Conservation (phyloP, 306 rosid genomes). For the Amphicarpaea edgeworthii region DNA sequence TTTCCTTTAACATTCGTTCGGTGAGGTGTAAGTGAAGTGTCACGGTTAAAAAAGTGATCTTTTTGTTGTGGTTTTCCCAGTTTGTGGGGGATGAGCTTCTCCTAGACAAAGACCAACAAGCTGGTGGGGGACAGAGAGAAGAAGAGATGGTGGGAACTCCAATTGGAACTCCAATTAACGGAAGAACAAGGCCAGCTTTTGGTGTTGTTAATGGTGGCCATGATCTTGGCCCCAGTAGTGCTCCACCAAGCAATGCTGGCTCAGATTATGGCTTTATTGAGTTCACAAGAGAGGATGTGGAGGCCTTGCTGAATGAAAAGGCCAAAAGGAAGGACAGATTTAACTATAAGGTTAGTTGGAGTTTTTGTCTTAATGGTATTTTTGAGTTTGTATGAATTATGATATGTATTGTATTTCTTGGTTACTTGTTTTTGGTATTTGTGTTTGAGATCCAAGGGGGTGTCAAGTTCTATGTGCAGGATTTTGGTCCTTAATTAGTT, state of each 20-base stretch:
- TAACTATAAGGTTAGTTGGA: constrained; percentile 80
- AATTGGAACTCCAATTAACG: constrained; percentile 78
- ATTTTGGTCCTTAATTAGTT: constrained; percentile 1
- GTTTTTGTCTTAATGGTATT: constrained; percentile 40
- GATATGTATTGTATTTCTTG: neutral
- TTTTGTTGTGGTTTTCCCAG: constrained; percentile 36
- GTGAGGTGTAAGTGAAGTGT: constrained; percentile 23
- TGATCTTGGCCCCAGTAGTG: constrained; percentile 72
- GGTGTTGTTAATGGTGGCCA: constrained; percentile 73
- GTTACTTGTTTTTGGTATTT: constrained; percentile 17
- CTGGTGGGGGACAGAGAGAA: constrained; percentile 37
- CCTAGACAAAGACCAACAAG: constrained; percentile 47
- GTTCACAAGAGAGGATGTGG: constrained; percentile 94
- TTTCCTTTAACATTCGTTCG: constrained; percentile 8
- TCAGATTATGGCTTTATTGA: constrained; percentile 84
- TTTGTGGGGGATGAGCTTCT: constrained; percentile 57
- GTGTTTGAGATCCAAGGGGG: constrained; percentile 28
- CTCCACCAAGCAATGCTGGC: constrained; percentile 90
- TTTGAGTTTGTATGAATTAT: constrained; percentile 14
- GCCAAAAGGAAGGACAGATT: constrained; percentile 90
- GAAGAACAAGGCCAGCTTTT: constrained; percentile 75
- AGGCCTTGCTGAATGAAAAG: constrained; percentile 78
- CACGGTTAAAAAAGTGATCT: constrained; percentile 39
- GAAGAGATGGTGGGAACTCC: constrained; percentile 81
- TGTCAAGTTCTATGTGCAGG: neutral